Evolutionary conservation across 169 alveolate genomes (phyloP), one percentile per base, ranked within the genome.

Genomic region (Plasmodium coatneyi): DNA sequence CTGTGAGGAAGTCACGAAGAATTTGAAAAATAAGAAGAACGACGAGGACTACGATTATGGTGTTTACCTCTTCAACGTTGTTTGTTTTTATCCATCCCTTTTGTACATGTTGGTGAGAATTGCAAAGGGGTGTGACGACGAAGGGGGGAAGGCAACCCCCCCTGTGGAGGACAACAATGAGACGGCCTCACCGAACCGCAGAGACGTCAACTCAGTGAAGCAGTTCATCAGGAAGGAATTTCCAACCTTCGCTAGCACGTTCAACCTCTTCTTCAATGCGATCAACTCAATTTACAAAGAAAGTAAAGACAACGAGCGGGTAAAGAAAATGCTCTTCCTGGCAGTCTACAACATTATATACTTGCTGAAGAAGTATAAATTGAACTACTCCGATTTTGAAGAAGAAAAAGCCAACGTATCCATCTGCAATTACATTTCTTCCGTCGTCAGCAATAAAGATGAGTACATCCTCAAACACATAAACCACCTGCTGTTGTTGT

Each of bases 391-490:
- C 25, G 90, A 70, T 79, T 43, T 89, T 22, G 49, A 80, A n/a
- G 36, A 89, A 41, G 82, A 89, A 5, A 43, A 89, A 25, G 54
- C 60, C 5, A 78, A 89, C 34, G 1, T 3, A n/a, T 22, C 25
- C 10, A 79, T 89, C 71, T 80, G 16, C 34, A 80, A 89, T 80
- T 89, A 80, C 36, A 89, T 89, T 41, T 46, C 71, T 14, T 89
- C 78, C 28, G 46, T 89, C 19, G 1, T 89, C 5, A 80, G 34
- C 71, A 80, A 79, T 66, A 89, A 80, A 46, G 94, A 89, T 22
- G 94, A 89, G 72, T 89, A 89, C 39, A 89, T 89, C 52, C 46
- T 79, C 16, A 89, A 89, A 36, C 72, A 22, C 22, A 89, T 89
- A 32, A 89, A 89, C 46, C 94, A 89, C 71, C 41, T 79, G 3